Evolutionary conservation across 2,329 filamentous ascomycete genomes (phyloP), one percentile per base, ranked within the genome.

Genomic region (Pestalotiopsis sp.): DNA sequence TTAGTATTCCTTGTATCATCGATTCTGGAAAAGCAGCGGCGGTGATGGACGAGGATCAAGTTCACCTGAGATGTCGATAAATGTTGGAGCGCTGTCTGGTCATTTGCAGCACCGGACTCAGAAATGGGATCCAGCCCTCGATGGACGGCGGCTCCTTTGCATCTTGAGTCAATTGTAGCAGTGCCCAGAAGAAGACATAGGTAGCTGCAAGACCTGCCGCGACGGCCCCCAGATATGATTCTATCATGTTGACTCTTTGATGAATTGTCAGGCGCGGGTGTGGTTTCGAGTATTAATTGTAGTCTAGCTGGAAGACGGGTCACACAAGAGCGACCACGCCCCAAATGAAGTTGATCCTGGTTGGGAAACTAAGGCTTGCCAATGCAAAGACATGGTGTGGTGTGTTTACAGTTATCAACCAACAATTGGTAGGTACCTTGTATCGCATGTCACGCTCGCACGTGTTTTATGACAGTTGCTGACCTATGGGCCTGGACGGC

Each of bases 91-190:
- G n/a, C 57, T 14, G n/a, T 11, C 17, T 36, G 27, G 23, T 62
- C 59, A 62, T 62, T 17, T 17, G 14, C 6, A 62, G 11, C 2
- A 41, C n/a, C 20, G 59, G 59, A 39, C 59, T 62, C 12, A 62
- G 27, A 27, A 62, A 62, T 36, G 59, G 59, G 1, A 62, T 82
- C 82, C 20, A 81, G 80, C 45, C 57, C 38, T 45, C 65, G 20
- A 60, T 23, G 17, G 59, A 25, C 0, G 9, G 45, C 23, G 64
- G 64, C 64, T 66, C 64, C 14, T 36, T 58, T 12, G 31, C 36
- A 69, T 73, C 61, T 68, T 66, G 64, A 3, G 64, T 66, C 4
- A 41, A 38, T 4, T 41, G 23, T 6, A 66, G 23, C 17, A 59
- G 17, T 39, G 64, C 49, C 64, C 64, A 49, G 23, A 66, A 25